phyloP scores from a whole-genome alignment of 1,284 basidiomycete species.

The Athelia psychrophila region DNA sequence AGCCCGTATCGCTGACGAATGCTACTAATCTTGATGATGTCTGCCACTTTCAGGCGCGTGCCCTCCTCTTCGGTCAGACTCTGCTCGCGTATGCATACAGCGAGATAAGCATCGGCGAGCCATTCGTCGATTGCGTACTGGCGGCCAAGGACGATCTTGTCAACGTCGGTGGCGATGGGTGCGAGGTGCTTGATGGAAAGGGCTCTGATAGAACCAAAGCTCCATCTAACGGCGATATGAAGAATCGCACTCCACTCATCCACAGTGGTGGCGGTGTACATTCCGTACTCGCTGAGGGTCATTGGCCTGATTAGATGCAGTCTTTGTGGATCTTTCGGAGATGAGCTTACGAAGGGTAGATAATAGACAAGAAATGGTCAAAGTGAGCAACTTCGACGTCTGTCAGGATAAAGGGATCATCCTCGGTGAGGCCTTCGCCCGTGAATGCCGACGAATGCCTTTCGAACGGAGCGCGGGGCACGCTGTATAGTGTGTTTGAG shows the following conservation, averaged over 20 bases:
- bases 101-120: no score
- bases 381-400: neutral
- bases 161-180: no score
- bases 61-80: no score
- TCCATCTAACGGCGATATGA: no score
- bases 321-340: neutral
- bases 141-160: no score
- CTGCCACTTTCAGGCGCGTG: no score
- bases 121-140: no score
- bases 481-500: conserved; percentile 10
- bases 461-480: conserved; percentile 16
- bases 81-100: no score
- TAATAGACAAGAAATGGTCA: neutral
- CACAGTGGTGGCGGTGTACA: neutral
- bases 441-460: conserved; percentile 16
- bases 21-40: no score
- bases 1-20: no score
- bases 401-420: neutral
- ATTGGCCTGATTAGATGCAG: neutral
- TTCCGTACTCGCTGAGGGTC: neutral
- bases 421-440: neutral
- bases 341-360: neutral
- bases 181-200: no score
- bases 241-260: neutral
- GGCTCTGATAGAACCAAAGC: no score